Evolutionary conservation across 1,284 basidiomycete genomes (phyloP).

Genomic region (Phylloboletellus chloephorus): DNA sequence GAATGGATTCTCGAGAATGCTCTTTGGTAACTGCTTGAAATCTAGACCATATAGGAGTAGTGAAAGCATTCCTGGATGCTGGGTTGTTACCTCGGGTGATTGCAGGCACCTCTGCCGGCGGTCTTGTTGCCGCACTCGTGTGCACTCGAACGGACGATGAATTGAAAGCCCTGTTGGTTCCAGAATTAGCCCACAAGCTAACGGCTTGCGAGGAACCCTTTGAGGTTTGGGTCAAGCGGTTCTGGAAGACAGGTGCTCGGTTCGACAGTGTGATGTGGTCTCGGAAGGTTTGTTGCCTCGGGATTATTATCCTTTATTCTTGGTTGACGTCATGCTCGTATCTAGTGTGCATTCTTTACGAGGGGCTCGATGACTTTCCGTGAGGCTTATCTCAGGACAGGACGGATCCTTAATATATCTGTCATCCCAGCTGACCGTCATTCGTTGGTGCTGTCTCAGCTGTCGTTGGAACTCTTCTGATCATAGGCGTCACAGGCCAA

Average conservation of each 20-base stretch:
- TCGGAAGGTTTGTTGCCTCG: slow-evolving; percentile 55
- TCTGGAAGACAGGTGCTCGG: slow-evolving; percentile 84
- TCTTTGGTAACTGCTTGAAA: slow-evolving; percentile 11
- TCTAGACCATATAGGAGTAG: slow-evolving; percentile 84
- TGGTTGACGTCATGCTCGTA: neutral
- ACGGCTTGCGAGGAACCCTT: slow-evolving; percentile 89
- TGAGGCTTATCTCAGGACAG: slow-evolving; percentile 92
- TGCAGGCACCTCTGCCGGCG: slow-evolving; percentile 90
- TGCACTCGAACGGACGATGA: slow-evolving; percentile 92
- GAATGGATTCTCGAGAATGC: neutral
- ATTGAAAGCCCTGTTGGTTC: slow-evolving; percentile 71
- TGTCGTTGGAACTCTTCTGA: slow-evolving; percentile 9
- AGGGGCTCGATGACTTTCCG: slow-evolving; percentile 92
- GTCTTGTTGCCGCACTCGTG: slow-evolving; percentile 77
- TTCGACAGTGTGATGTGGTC: slow-evolving; percentile 94
- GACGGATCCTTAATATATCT: slow-evolving; percentile 89
- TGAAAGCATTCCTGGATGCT: slow-evolving; percentile 87
- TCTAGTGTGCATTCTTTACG: slow-evolving; percentile 77
- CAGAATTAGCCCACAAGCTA: slow-evolving; percentile 80
- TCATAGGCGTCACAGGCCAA: slow-evolving; percentile 56
- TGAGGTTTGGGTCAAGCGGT: slow-evolving; percentile 74
- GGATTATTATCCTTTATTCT: neutral
- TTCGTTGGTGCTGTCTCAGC: slow-evolving; percentile 50
- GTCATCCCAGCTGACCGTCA: slow-evolving; percentile 94
- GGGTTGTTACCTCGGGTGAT: slow-evolving; percentile 86